Conservation (phyloP, 116 monocot genomes). For the Cymodocea nodosa region DNA sequence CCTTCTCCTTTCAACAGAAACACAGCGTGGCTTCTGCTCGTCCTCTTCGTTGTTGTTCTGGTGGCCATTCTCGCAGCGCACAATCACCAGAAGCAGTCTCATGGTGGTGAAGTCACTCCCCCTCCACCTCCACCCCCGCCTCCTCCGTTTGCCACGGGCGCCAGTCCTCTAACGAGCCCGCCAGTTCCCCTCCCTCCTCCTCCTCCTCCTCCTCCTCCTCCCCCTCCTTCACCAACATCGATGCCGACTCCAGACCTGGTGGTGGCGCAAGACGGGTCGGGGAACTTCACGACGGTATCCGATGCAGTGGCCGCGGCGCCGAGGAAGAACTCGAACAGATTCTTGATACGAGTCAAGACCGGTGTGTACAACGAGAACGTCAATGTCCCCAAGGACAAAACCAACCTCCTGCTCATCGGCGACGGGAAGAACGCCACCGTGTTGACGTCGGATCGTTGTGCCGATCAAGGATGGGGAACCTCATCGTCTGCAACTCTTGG, state of each 20-base stretch:
- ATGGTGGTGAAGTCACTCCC: background rate
- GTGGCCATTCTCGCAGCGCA: background rate
- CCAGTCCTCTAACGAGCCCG: background rate
- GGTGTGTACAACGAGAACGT: conserved; percentile 22
- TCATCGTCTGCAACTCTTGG: conserved; percentile 21
- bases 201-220: background rate
- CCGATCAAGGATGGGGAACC: background rate
- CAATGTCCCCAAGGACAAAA: conserved; percentile 3
- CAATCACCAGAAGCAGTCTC: background rate
- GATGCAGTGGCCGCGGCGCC: conserved; percentile 16
- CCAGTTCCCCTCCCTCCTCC: background rate
- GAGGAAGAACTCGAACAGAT: background rate
- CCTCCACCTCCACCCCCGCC: conserved; percentile 1
- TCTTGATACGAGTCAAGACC: conserved; percentile 8
- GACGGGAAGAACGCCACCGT: conserved; percentile 16
- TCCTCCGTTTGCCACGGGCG: background rate
- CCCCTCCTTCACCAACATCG: background rate
- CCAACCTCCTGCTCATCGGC: conserved; percentile 18
- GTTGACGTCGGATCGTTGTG: conserved; percentile 7
- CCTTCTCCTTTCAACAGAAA: conserved; percentile 1
- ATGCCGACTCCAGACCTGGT: conserved; percentile 1
- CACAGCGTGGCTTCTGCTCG: conserved; percentile 5
- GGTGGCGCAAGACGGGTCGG: conserved; percentile 24
- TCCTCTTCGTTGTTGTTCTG: conserved; percentile 5
- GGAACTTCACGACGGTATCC: conserved; percentile 12